Evolutionary conservation across 2,329 filamentous ascomycete genomes (phyloP).

Genomic region (Ustulina deusta): DNA sequence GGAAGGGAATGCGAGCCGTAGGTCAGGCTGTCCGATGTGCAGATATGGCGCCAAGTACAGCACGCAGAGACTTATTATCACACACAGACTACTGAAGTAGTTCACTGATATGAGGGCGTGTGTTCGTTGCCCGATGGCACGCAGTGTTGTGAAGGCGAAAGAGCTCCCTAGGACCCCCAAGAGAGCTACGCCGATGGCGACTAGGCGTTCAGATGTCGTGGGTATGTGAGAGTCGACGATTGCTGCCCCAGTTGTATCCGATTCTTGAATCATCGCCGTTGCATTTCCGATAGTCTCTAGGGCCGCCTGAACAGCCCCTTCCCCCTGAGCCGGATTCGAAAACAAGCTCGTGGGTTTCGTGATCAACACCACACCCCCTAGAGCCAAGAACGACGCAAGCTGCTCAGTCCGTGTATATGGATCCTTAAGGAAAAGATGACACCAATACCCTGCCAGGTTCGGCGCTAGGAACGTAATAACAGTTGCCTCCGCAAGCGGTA

Average conservation of each 20-base stretch:
- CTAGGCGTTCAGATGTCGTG: conserved; percentile 70
- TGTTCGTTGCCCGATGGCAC: conserved; percentile 82
- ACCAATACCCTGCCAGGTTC: conserved; percentile 81
- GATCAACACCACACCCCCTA: conserved; percentile 85
- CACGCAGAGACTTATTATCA: conserved; percentile 72
- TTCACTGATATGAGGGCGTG: conserved; percentile 88
- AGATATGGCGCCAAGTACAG: conserved; percentile 63
- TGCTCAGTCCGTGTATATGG: conserved; percentile 83
- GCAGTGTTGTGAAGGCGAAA: conserved; percentile 78
- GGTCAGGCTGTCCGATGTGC: conserved; percentile 53
- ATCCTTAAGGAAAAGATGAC: conserved; percentile 79
- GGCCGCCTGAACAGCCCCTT: conserved; percentile 31
- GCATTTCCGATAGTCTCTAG: conserved; percentile 37
- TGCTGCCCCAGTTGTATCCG: conserved; percentile 50
- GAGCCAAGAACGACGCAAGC: conserved; percentile 78
- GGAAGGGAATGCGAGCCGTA: conserved; percentile 56
- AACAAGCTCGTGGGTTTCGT: conserved; percentile 71
- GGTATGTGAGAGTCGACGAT: conserved; percentile 55
- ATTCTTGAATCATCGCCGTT: conserved; percentile 24
- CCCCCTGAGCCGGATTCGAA: conserved; percentile 43
- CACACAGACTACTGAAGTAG: conserved; percentile 81
- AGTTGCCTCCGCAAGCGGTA: conserved; percentile 84
- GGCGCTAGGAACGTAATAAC: conserved; percentile 91
- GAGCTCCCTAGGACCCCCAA: conserved; percentile 82
- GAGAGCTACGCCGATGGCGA: conserved; percentile 77